Evolutionary conservation across 2,329 filamentous ascomycete genomes (phyloP).

Genomic region (Aspergillus chevalieri): DNA sequence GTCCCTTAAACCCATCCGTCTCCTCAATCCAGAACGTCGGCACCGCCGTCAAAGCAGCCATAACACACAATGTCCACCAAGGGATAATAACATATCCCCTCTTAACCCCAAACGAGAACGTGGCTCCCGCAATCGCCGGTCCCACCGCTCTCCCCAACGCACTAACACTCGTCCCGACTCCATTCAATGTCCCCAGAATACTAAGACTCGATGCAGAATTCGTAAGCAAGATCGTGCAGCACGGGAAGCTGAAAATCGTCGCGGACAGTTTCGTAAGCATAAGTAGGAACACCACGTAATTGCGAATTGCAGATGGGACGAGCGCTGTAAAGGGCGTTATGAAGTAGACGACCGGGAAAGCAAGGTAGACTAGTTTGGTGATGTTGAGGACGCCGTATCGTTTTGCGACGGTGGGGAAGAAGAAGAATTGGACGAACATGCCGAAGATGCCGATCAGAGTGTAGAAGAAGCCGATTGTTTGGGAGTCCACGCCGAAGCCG

Average conservation of each 20-base stretch:
- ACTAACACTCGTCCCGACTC: conserved; percentile 75
- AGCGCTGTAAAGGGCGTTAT: conserved; percentile 76
- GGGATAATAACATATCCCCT: conserved; percentile 70
- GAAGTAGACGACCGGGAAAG: conserved; percentile 71
- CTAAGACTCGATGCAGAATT: conserved; percentile 72
- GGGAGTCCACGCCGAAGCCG: conserved; percentile 69
- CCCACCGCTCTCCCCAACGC: conserved; percentile 74
- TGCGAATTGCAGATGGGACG: conserved; percentile 47
- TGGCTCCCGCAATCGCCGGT: conserved; percentile 64
- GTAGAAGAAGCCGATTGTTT: conserved; percentile 77
- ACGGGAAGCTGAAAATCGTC: conserved; percentile 82
- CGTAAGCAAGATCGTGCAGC: conserved; percentile 81
- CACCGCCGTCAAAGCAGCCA: conserved; percentile 61
- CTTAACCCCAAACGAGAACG: conserved; percentile 71
- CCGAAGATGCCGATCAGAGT: conserved; percentile 74
- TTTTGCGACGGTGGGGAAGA: conserved; percentile 72
- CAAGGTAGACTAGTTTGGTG: conserved; percentile 59
- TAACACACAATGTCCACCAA: conserved; percentile 68
- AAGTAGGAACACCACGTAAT: conserved; percentile 56
- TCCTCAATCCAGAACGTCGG: conserved; percentile 70
- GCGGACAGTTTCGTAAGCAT: conserved; percentile 69
- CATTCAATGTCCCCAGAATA: conserved; percentile 83
- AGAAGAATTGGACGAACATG: conserved; percentile 75
- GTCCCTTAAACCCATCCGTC: conserved; percentile 58
- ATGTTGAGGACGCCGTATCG: conserved; percentile 69